These are phyloP conservation scores for Calonectria pauciramosa DNA, from an alignment of 2,329 filamentous ascomycete species.

Conservation along the genomic window DNA sequence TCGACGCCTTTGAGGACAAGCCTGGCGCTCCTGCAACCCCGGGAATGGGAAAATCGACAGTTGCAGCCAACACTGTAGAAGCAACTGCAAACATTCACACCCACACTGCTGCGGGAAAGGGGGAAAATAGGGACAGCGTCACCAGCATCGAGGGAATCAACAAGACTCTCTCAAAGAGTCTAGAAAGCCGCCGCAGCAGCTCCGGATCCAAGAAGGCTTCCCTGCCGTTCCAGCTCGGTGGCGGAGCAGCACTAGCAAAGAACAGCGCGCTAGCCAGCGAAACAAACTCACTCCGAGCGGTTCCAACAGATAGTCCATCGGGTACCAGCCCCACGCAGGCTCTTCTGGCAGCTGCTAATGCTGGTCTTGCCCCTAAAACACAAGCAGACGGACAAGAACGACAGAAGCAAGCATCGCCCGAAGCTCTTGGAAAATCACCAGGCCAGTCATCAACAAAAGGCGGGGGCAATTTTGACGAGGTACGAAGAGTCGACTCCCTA, in stretches of 20 bases:
- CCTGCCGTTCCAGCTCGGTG: slow-evolving; percentile 64
- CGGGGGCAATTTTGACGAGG: slow-evolving; percentile 57
- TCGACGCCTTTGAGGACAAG: slow-evolving; percentile 95
- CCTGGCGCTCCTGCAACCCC: slow-evolving; percentile 92
- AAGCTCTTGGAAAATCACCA: slow-evolving; percentile 37
- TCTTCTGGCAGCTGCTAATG: slow-evolving; percentile 40
- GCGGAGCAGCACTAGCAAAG: slow-evolving; percentile 58
- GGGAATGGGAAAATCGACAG: slow-evolving; percentile 90
- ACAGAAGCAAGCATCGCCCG: slow-evolving; percentile 35
- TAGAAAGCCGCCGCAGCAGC: slow-evolving; percentile 92
- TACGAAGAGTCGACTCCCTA: slow-evolving; percentile 67
- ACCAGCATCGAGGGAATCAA: slow-evolving; percentile 79
- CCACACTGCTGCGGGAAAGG: slow-evolving; percentile 61
- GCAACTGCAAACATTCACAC: slow-evolving; percentile 81
- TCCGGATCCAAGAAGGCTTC: slow-evolving; percentile 83
- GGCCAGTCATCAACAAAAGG: slow-evolving; percentile 45
- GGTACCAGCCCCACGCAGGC: slow-evolving; percentile 58
- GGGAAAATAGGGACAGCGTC: slow-evolving; percentile 59
- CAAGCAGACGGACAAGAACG: slow-evolving; percentile 24
- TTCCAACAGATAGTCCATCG: slow-evolving; percentile 57
- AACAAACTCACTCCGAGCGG: slow-evolving; percentile 70
- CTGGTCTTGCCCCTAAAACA: slow-evolving; percentile 33
- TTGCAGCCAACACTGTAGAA: slow-evolving; percentile 88
- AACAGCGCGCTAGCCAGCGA: slow-evolving; percentile 69
- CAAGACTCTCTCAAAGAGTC: slow-evolving; percentile 85